These are phyloP conservation scores for Melanopsichium pennsylvanicum DNA, from an alignment of 1,284 basidiomycete genomes.

Conservation along the genomic window DNA sequence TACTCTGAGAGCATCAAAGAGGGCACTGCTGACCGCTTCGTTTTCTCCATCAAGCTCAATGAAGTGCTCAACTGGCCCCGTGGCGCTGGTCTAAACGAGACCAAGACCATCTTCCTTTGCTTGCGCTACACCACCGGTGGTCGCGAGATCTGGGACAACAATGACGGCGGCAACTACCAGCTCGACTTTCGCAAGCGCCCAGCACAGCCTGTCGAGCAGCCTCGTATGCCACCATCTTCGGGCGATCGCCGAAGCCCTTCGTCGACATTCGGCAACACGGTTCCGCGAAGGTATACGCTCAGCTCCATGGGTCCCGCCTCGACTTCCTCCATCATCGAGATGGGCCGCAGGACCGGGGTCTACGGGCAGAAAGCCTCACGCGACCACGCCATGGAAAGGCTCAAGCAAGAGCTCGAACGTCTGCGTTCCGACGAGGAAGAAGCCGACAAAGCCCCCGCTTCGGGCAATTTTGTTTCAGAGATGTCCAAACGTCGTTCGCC, in stretches of 20 bases:
- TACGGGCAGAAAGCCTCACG: slow-evolving; percentile 61
- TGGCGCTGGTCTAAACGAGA: slow-evolving; percentile 73
- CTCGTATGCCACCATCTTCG: slow-evolving; percentile 24
- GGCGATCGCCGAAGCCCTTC: slow-evolving; percentile 13
- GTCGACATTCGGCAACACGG: slow-evolving; percentile 25
- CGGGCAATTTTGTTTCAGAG: slow-evolving; percentile 32
- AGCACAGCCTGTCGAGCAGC: slow-evolving; percentile 19
- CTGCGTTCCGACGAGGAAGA: slow-evolving; percentile 68
- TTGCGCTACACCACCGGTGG: slow-evolving; percentile 79
- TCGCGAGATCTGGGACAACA: slow-evolving; percentile 90
- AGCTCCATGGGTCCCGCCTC: slow-evolving; percentile 27
- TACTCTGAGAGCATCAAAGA: slow-evolving; percentile 74
- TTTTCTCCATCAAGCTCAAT: slow-evolving; percentile 70
- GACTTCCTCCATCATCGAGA: slow-evolving; percentile 48
- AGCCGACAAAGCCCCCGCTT: slow-evolving; percentile 48
- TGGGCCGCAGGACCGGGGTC: slow-evolving; percentile 52
- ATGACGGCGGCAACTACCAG: slow-evolving; percentile 80
- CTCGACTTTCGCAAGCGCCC: slow-evolving; percentile 68
- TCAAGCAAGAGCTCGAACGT: slow-evolving; percentile 69
- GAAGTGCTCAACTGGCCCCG: slow-evolving; percentile 66
- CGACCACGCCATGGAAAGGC: slow-evolving; percentile 65
- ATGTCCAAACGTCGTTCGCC: slow-evolving; percentile 51
- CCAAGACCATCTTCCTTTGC: slow-evolving; percentile 84
- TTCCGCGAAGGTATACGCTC: slow-evolving; percentile 42
- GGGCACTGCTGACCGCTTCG: slow-evolving; percentile 72